Evolutionary conservation across 768 basidiomycete genomes (phyloP), one percentile per base, ranked within the genome.

Genomic region (Udeniomyces megalosporus): DNA sequence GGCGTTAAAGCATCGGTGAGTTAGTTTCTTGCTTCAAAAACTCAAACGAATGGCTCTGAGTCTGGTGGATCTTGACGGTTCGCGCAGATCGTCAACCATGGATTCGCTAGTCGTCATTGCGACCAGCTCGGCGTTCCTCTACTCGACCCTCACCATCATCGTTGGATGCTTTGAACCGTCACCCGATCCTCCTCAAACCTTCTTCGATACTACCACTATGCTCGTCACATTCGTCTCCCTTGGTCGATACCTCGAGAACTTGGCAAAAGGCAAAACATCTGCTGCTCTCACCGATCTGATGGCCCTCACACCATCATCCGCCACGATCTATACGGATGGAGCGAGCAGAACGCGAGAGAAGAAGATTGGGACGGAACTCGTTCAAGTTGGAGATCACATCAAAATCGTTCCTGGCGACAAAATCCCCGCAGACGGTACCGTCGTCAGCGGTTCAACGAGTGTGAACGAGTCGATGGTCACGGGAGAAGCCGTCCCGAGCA

Each of bases 191-290:
- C 93, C 95, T 1, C 80, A 85, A 71, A 80, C 90, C 49, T 97
- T 97, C 75, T 97, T 97, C 76, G 95, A 99, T 75, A 97, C 95
- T 1, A 95, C 89, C 70, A 95, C 95, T 22, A 97, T 96, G 95
- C 77, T 99, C 65, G 84, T 99, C 79, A 87, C 85, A 76, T 97
- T 99, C 72, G 86, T 97, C 69, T 92, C 89, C 2, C 80, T 97
- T 15, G 95, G 95, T 4, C 83, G 95, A 28, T 95, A 84, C 75
- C 80, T 97, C 53, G 95, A 97, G 76, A 97, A 97, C 75, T 81
- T 84, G 60, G 95, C 95, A 51, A 97, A 97, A 74, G 93, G 95
- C 32, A 88, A 87, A 75, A 97, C 95, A 2, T 91, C 89, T 47
- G 91, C 91, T 1, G 95, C 95, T 2, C 80, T 99, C 31, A 95